Evolutionary conservation across 495 filamentous ascomycete species (phyloP).

Genomic region (Neurospora sp.): DNA sequence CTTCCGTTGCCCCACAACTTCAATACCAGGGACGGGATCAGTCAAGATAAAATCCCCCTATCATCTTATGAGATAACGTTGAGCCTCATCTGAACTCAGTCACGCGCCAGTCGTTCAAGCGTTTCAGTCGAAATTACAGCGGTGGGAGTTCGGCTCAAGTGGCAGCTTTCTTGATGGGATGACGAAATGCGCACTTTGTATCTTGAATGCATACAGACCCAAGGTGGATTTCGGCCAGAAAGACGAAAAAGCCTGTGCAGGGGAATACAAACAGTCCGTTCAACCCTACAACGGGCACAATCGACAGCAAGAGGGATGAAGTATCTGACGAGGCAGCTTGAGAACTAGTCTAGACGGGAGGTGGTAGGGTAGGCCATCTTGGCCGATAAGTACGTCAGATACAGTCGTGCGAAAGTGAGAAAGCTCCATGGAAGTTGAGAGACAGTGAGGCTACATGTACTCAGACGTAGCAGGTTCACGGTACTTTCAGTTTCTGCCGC

Average conservation of each 20-base stretch:
- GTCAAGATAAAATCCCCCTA: background rate
- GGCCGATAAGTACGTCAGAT: background rate
- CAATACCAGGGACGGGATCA: background rate
- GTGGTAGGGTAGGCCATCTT: background rate
- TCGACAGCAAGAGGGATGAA: background rate
- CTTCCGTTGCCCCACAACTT: background rate
- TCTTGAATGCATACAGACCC: background rate
- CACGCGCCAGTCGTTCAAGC: background rate
- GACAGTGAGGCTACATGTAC: background rate
- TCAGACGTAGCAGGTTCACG: background rate
- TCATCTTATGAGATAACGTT: background rate
- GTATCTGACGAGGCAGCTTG: background rate
- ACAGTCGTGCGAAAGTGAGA: background rate
- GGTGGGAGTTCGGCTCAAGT: background rate
- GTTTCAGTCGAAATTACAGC: background rate
- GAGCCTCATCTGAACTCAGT: background rate
- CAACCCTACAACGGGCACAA: background rate
- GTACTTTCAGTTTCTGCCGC: background rate
- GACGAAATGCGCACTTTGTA: background rate
- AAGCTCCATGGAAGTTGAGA: background rate
- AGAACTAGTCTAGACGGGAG: background rate
- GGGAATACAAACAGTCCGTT: background rate
- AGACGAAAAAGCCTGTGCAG: background rate
- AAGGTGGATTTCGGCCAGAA: background rate
- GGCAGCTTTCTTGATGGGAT: background rate